A percentile compares a stretch with the other conserved stretches of the same genome.
Evolutionary conservation across 139 green algal genomes (phyloP).

Genomic region (Asterochloris erici): DNA sequence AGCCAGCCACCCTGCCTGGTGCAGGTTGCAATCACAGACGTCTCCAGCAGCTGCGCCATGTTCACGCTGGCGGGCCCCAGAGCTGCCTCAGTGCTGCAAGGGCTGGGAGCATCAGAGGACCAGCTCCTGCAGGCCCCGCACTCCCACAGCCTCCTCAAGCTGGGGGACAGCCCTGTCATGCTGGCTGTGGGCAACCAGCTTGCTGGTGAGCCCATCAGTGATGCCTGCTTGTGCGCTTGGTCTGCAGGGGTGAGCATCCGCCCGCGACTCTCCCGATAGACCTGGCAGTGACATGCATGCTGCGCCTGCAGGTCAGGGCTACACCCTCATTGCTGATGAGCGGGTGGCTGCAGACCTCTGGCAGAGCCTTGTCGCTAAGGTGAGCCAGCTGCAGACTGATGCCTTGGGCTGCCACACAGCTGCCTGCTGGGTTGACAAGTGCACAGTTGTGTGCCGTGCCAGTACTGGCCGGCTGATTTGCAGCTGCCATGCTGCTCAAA

Average conservation of each 20-base stretch:
- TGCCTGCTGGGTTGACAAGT: too few relatives aligned
- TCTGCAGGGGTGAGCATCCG: not conserved
- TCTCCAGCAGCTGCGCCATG: constrained; percentile 47
- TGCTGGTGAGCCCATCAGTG: not conserved
- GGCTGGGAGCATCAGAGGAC: constrained; percentile 36
- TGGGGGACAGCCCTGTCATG: constrained; percentile 44
- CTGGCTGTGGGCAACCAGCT: constrained; percentile 37
- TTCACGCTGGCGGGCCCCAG: constrained; percentile 65
- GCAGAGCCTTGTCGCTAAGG: constrained; percentile 46
- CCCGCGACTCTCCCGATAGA: not conserved
- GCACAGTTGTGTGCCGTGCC: too few relatives aligned
- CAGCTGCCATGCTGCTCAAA: not conserved
- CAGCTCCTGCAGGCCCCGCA: not conserved
- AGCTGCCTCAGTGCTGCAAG: constrained; percentile 46
- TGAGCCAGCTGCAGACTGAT: not conserved
- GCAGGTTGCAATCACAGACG: constrained; percentile 52
- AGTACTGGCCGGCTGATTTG: not conserved
- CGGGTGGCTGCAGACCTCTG: constrained; percentile 58
- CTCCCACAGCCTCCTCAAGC: too few relatives aligned
- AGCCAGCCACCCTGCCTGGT: not conserved
- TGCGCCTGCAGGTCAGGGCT: constrained; percentile 38
- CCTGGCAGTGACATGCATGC: too few relatives aligned
- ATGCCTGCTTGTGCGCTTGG: too few relatives aligned
- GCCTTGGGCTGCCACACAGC: not conserved
- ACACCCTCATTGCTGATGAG: constrained; percentile 73